These are phyloP conservation scores for Heritiera littoralis DNA, from an alignment of 345 rosid genomes.

Conservation along the genomic window DNA sequence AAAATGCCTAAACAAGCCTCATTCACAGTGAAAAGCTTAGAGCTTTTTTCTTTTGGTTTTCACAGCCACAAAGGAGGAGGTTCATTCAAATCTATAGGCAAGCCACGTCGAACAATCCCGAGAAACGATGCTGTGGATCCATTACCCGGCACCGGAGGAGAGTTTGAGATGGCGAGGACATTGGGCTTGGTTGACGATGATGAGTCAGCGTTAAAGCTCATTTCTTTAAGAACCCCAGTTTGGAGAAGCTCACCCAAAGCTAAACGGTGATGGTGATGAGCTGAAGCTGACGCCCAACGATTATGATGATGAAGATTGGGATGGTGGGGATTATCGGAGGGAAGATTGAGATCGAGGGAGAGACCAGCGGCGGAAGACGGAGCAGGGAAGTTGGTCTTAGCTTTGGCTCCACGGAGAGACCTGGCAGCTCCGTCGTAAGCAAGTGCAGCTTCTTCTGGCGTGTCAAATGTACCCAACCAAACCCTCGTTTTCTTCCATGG, in stretches of 20 bases:
- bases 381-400: constrained; percentile 90
- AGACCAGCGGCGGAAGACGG: constrained; percentile 33
- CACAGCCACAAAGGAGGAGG: constrained; percentile 93
- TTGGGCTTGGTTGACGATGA: constrained; percentile 27
- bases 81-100: constrained; percentile 91
- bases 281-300: constrained; percentile 35
- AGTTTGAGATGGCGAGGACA: background rate
- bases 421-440: constrained; percentile 97
- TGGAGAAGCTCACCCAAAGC: constrained; percentile 59
- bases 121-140: constrained; percentile 37
- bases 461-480: constrained; percentile 96
- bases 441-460: constrained; percentile 94
- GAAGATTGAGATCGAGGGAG: constrained; percentile 68
- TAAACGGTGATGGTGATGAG: constrained; percentile 31
- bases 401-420: constrained; percentile 86
- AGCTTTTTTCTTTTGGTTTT: background rate
- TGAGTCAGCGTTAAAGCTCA: constrained; percentile 27
- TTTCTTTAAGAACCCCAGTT: constrained; percentile 56
- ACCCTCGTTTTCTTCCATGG: constrained; percentile 96
- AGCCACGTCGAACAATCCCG: constrained; percentile 66
- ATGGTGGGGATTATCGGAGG: constrained; percentile 23
- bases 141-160: constrained; percentile 30
- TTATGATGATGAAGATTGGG: constrained; percentile 19
- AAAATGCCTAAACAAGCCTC: constrained; percentile 4
- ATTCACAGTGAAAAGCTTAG: background rate